These are phyloP conservation scores for Neopestalotiopsis sp. DNA, from an alignment of 2,329 filamentous ascomycete genomes.

Conservation along the genomic window DNA sequence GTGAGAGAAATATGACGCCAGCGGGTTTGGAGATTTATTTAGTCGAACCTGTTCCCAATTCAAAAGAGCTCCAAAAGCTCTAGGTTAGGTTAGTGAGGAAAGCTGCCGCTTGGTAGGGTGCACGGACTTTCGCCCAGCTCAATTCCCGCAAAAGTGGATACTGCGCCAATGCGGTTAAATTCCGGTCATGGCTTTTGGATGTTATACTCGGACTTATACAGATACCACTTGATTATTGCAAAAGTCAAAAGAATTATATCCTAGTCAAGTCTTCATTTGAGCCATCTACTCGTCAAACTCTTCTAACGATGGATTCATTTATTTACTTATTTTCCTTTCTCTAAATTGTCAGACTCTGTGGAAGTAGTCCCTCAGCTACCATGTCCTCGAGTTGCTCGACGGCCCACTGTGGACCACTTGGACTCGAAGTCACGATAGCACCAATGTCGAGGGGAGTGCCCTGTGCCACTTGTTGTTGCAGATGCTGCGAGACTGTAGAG, in stretches of 20 bases:
- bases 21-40: neutral
- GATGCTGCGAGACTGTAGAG: constrained; percentile 22
- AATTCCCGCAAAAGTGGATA: neutral
- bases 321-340: neutral
- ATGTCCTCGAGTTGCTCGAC: constrained; percentile 30
- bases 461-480: constrained; percentile 19
- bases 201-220: neutral
- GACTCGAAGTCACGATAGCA: constrained; percentile 19
- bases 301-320: neutral
- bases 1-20: constrained; percentile 1
- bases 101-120: neutral
- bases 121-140: neutral
- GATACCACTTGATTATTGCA: neutral
- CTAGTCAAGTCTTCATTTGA: too few species aligned
- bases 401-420: constrained; percentile 25
- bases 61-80: constrained; percentile 1
- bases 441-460: constrained; percentile 19
- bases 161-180: neutral
- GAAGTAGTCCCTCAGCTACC: constrained; percentile 24
- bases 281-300: too few species aligned
- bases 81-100: neutral
- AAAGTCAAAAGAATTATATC: neutral
- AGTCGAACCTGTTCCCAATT: neutral
- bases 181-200: neutral
- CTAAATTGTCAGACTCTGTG: constrained; percentile 2